Base-by-base conservation (phyloP, 164 flowering plant species). In the Euptelea pleiosperma region DNA sequence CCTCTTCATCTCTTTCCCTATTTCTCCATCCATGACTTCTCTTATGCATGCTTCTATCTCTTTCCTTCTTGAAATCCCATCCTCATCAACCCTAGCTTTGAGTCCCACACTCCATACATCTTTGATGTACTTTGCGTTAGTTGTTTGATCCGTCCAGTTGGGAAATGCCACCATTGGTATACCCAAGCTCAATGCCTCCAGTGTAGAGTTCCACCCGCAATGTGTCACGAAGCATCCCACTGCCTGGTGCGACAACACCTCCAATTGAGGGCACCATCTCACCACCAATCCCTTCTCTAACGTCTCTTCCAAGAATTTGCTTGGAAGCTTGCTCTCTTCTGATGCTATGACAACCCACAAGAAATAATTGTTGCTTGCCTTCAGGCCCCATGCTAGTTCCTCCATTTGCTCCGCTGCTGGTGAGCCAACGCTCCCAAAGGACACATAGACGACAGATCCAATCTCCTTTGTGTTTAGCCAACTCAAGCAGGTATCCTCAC, bases 151-250 rank as follows among this genome's bases (percentile, higher is more conserved):
- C 1, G 70, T 35, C 75, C 77, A 75, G 30, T 74, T 79, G 5
- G 89, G 84, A 56, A 77, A 43, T 4, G 64, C 76, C 28, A 83
- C 67, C 75, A 83, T 57, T 1, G 84, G 84, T 56, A 84, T 79
- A 6, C 86, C 89, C 35, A 76, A 57, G 65, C 79, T 66, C 62
- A 84, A 42, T 8, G 80, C 82, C 64, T 83, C 89, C 8, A 79
- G 36, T 0, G 77, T 77, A 9, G 83, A 82, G 58, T 79, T 83
- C 79, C 79, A 81, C 12, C 86, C 85, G 41, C 82, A 74, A 35
- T 84, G 86, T 0, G 78, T 79, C 40, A 76, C 5, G 26, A 84
- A 84, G 52, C 89, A 84, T 4, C 86, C 86, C 0, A 81, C 48
- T 0, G 84, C 58, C 31, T 45, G 33, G 52, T 79, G 79, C 0